Percentiles rank a stretch among this genome's conserved stretches.
These are phyloP conservation scores for Phytophthora agathidicida DNA, from an alignment of 352 stramenopile genomes.

Conservation along the genomic window DNA sequence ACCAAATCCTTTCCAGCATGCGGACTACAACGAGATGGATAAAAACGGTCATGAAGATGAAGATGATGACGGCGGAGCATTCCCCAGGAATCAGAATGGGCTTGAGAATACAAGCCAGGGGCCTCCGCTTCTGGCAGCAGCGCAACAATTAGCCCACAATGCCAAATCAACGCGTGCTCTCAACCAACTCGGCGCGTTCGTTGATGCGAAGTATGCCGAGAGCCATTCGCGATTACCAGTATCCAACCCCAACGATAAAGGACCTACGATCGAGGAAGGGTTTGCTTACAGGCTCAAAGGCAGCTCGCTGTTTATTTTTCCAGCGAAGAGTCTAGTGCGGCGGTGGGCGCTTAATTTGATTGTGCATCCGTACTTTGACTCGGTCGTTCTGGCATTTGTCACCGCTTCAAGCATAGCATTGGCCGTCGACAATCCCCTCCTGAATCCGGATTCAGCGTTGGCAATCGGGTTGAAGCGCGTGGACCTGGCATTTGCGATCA, in stretches of 20 bases:
- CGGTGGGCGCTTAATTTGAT: constrained; percentile 53
- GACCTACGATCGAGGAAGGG: neutral
- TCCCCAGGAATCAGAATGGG: neutral
- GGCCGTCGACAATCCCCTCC: constrained; percentile 86
- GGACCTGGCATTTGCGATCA: constrained; percentile 73
- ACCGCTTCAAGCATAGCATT: constrained; percentile 77
- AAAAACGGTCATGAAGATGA: no score
- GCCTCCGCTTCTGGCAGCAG: neutral
- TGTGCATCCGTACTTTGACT: constrained; percentile 80
- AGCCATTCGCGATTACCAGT: neutral
- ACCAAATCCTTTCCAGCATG: no score
- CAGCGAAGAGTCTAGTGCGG: constrained; percentile 39
- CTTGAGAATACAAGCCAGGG: neutral
- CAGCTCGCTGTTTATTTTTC: constrained; percentile 60
- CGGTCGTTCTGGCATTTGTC: constrained; percentile 76
- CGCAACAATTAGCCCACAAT: neutral
- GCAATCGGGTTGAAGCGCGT: constrained; percentile 48
- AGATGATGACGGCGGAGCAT: neutral
- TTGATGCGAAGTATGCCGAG: constrained; percentile 1
- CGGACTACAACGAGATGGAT: no score
- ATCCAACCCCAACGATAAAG: neutral
- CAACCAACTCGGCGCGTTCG: neutral
- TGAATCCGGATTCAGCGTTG: constrained; percentile 48
- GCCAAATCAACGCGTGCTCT: constrained; percentile 1
- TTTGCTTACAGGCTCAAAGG: constrained; percentile 3